Evolutionary conservation across 257 asterid species (phyloP), one percentile per base, ranked within the genome.

Genomic region (Henckelia pumila): DNA sequence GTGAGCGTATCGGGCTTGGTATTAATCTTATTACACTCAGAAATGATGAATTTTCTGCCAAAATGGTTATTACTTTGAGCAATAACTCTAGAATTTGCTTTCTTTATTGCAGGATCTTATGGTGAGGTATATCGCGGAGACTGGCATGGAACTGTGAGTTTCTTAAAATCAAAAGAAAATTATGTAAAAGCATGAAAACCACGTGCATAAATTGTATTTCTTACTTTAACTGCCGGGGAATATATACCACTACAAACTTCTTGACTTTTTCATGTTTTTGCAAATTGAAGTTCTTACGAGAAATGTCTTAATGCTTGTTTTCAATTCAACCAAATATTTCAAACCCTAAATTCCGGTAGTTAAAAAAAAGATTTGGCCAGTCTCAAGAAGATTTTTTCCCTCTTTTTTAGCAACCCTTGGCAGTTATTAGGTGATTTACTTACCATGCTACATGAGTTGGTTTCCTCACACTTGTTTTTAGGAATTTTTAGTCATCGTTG

Each of bases 1-100:
- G 98, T 67, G 98, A 89, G 87, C 98, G 98, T 82, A 93, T 93
- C 73, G 98, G 98, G 71, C 96, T 93, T 78, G 98, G 98, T 93
- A 93, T 71, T 67, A 67, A 70, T 73, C 80, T 80, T 63, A 64
- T 73, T 59, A 21, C 56, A 40, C 69, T 76, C 68, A n/a, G 53
- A 70, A 67, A 68, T 57, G 44, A 26, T 64, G 63, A 40, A 40
- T 69, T 61, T 61, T 72, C 24, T 53, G 32, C 75, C 61, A 61
- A 47, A 67, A 23, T 59, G 19, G 53, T 72, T 25, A 59, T 71
- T 60, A 20, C 66, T 11, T 33, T 13, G 64, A 59, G 14, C 19
- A 57, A 58, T 13, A 49, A 56, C 64, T 47, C 55, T 14, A 14
- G 55, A 16, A 16, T 56, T 61, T 47, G 14, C 35, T 40, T 58